Evolutionary conservation across 83 land plant species (phyloP).

Genomic region (Diphasiastrum complanatum): DNA sequence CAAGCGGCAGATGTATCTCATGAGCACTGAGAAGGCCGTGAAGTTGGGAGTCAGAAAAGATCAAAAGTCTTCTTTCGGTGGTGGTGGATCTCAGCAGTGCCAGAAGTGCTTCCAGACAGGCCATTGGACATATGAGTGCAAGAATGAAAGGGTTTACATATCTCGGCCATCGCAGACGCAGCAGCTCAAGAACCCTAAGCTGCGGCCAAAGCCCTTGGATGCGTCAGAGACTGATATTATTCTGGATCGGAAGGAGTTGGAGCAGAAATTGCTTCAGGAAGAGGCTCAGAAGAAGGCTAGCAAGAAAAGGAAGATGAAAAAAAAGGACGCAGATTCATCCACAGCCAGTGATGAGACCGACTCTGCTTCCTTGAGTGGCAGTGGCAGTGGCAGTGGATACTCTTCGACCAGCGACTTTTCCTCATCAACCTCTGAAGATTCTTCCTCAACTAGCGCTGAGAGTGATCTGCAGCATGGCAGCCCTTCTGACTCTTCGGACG

Average conservation of each 20-base stretch:
- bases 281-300: not conserved
- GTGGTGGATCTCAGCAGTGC: conserved; percentile 61
- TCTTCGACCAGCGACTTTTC: too few relatives aligned
- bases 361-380: too few relatives aligned
- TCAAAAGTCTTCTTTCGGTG: conserved; percentile 31
- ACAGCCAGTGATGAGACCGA: too few relatives aligned
- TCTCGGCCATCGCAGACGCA: conserved; percentile 85
- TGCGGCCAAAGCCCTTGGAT: conserved; percentile 42
- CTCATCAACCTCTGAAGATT: too few relatives aligned
- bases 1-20: conserved; percentile 93
- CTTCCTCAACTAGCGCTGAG: too few relatives aligned
- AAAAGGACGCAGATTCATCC: conserved; percentile 16
- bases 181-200: conserved; percentile 74
- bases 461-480: too few relatives aligned
- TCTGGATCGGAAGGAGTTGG: not conserved
- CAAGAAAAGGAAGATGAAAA: conserved; percentile 6
- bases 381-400: too few relatives aligned
- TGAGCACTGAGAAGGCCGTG: conserved; percentile 93
- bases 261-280: conserved; percentile 3
- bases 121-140: conserved; percentile 94
- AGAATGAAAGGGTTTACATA: conserved; percentile 83
- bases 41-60: conserved; percentile 78
- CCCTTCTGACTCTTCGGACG: too few relatives aligned
- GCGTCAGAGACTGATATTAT: conserved; percentile 45
- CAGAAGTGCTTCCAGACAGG: conserved; percentile 87